Evolutionary conservation across 495 filamentous ascomycete species (phyloP), one percentile per base, ranked within the genome.

Genomic region (Pseudotulostoma volvatum): DNA sequence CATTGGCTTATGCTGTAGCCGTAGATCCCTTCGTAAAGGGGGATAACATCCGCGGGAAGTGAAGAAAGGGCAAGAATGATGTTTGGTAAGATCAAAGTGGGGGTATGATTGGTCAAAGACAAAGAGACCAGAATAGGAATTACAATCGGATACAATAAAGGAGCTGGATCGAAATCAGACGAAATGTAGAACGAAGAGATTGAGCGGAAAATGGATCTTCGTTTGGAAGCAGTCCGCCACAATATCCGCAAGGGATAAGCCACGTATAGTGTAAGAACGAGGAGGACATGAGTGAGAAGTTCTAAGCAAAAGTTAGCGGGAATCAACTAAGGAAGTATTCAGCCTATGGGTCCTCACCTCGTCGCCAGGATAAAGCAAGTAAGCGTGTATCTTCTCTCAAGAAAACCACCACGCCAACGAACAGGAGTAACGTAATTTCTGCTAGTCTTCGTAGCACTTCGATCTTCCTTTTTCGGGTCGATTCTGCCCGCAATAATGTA

Each of bases 161-260:
- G 84, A 11, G 90, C 90, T 1, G 85, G 90, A 50, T 97, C 90
- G 54, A 96, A 93, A 18, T 69, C 64, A 9, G 75, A 51, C 1
- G 84, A 82, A 13, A 93, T 61, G 33, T 55, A 72, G 50, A 68
- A 61, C 18, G 53, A 57, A 53, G 54, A 18, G 53, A 44, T 41
- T 5, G 23, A 11, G 5, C 23, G 5, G 5, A 28, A 28, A 44
- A 48, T n/a, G 20, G 23, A 19, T 4, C 31, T 31, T 33, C 34
- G 23, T 9, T 36, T 14, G 11, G 23, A 28, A 5, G 11, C 5
- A 28, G 23, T 28, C 14, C 39, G 40, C 3, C 9, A 28, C 8
- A 39, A 42, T 31, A 45, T 36, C 13, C 61, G 48, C n/a, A 72
- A 19, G 1, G 69, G 71, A 38, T 73, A 73, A 21, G 61, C 35